Percentiles rank a stretch among this genome's conserved stretches.
phyloP scores from a whole-genome alignment of 495 filamentous ascomycete species.

The Chaetomium cochliodes region DNA sequence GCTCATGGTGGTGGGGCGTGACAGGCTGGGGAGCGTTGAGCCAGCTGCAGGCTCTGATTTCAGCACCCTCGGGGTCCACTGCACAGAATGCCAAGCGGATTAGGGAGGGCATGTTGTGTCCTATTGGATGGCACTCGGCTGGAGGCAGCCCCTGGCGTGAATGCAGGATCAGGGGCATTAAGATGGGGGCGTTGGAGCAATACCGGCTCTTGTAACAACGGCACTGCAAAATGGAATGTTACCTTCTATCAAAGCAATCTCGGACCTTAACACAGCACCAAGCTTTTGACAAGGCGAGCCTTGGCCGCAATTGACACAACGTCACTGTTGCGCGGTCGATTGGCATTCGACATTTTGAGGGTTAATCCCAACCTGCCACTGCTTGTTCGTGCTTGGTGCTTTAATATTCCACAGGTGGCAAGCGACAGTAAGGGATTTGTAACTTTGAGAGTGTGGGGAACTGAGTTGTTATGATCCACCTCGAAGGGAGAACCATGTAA shows the following conservation, averaged over 20 bases:
- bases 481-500: no score
- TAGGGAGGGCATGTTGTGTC: neutral
- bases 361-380: neutral
- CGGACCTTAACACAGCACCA: constrained; percentile 1
- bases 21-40: constrained; percentile 3
- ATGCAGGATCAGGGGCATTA: constrained; percentile 11
- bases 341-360: neutral
- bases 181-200: neutral
- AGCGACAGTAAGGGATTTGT: neutral
- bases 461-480: neutral
- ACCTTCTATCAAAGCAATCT: constrained; percentile 9
- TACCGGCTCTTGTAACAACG: neutral
- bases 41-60: constrained; percentile 10
- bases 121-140: neutral
- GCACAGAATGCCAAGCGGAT: neutral
- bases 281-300: neutral
- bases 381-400: neutral
- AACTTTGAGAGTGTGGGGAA: neutral
- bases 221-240: constrained; percentile 3
- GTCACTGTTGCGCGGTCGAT: neutral
- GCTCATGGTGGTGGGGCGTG: constrained; percentile 9
- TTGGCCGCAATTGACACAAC: constrained; percentile 1
- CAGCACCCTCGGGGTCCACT: constrained; percentile 22
- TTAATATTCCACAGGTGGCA: neutral
- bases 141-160: constrained; percentile 3